Percentiles rank a stretch among this genome's conserved stretches.
phyloP scores from a whole-genome alignment of 352 stramenopile species.

The Globisporangium perplexum region DNA sequence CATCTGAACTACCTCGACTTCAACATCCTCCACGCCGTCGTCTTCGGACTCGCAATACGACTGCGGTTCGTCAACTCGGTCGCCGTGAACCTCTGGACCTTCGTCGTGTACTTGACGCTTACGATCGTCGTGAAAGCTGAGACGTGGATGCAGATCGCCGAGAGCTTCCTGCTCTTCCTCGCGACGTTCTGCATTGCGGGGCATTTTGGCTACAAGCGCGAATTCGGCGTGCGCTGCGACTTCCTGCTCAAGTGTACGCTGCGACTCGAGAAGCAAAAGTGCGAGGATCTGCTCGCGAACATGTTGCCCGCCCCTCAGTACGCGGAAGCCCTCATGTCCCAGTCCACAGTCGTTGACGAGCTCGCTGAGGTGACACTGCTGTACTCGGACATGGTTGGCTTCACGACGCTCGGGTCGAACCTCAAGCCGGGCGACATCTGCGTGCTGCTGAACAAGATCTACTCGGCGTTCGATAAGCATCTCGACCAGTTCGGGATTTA shows the following conservation, averaged over 20 bases:
- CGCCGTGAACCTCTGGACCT: constrained; percentile 34
- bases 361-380: constrained; percentile 78
- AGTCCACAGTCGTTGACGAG: constrained; percentile 76
- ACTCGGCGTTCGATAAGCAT: constrained; percentile 75
- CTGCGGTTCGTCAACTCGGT: constrained; percentile 54
- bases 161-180: constrained; percentile 41
- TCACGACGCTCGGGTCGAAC: constrained; percentile 57
- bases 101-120: constrained; percentile 29
- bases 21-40: constrained; percentile 46
- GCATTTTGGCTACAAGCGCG: constrained; percentile 60
- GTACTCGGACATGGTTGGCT: constrained; percentile 86
- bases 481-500: constrained; percentile 79
- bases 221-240: constrained; percentile 57
- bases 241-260: constrained; percentile 81
- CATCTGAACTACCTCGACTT: constrained; percentile 32
- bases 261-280: constrained; percentile 73
- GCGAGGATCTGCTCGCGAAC: constrained; percentile 75
- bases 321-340: constrained; percentile 60
- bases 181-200: constrained; percentile 19
- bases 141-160: constrained; percentile 27
- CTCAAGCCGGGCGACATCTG: constrained; percentile 66
- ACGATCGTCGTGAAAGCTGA: constrained; percentile 11
- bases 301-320: constrained; percentile 80
- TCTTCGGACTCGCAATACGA: constrained; percentile 50
- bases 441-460: constrained; percentile 78